Percentiles rank a stretch among this genome's conserved stretches.
Conservation (phyloP, 768 basidiomycete species). For the Macrolepiota albuminosa region DNA sequence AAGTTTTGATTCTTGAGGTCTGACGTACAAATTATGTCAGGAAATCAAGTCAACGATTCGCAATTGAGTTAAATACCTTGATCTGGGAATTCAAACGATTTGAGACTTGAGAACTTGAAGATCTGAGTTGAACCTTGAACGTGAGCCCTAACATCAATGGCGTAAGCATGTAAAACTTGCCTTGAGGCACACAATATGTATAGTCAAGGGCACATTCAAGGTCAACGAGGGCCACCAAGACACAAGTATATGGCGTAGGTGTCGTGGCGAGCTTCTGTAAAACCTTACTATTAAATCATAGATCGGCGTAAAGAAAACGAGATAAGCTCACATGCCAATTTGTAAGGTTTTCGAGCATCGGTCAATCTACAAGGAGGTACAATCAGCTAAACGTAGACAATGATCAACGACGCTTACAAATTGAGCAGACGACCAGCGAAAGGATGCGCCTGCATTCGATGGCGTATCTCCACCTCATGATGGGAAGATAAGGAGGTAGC, state of each 20-base stretch:
- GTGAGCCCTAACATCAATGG: not conserved
- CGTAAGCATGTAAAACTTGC: not conserved
- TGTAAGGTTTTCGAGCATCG: not conserved
- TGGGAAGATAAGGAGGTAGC: not conserved
- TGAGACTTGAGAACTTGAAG: not conserved
- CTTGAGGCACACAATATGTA: not conserved
- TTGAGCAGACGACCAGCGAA: not conserved
- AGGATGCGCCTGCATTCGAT: not conserved
- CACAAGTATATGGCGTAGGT: not conserved
- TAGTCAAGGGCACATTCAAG: not conserved
- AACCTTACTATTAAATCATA: not conserved
- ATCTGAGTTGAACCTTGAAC: not conserved
- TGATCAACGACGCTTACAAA: not conserved
- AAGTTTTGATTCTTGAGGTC: not conserved
- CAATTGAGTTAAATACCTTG: not conserved
- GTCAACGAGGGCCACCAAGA: not conserved
- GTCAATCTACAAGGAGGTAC: not conserved
- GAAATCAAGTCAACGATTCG: not conserved
- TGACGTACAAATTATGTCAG: not conserved
- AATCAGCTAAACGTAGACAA: not conserved
- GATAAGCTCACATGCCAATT: not conserved
- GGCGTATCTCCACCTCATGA: not conserved
- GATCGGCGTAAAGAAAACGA: not conserved
- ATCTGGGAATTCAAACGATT: not conserved
- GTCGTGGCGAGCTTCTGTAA: not conserved